A percentile compares a stretch with the other conserved stretches of the same genome.
Evolutionary conservation across 345 rosid genomes (phyloP).

Genomic region (Murraya koenigii): DNA sequence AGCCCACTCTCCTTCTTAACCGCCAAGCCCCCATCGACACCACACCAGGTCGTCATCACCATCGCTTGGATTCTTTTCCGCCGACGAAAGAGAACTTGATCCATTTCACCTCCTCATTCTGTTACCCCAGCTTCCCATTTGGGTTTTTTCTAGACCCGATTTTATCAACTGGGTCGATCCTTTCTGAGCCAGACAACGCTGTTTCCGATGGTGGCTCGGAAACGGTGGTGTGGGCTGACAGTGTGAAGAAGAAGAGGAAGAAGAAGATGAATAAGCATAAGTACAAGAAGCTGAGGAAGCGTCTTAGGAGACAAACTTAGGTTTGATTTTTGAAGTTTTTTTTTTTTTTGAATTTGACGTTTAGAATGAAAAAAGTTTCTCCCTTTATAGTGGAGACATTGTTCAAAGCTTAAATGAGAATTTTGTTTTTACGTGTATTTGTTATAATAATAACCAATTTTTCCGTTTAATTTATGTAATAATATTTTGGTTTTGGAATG

Average conservation of each 20-base stretch:
- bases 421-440: background rate
- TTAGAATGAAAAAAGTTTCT: background rate
- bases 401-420: background rate
- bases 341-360: background rate
- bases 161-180: conserved; percentile 14
- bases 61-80: background rate
- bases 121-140: conserved; percentile 26
- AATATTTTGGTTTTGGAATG: background rate
- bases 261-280: conserved; percentile 74
- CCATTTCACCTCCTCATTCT: conserved; percentile 1
- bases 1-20: background rate
- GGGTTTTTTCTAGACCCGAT: conserved; percentile 20
- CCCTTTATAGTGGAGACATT: background rate
- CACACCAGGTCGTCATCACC: background rate
- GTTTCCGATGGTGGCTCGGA: conserved; percentile 9
- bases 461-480: background rate
- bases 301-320: conserved; percentile 37
- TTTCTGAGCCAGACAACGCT: conserved; percentile 14
- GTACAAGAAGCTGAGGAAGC: conserved; percentile 51
- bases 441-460: background rate
- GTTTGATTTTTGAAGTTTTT: background rate
- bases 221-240: conserved; percentile 49
- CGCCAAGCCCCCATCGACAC: background rate
- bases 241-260: conserved; percentile 75
- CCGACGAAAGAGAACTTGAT: conserved; percentile 6